Conservation (phyloP, 805 yeast genomes). For the Yarrowia sp. region DNA sequence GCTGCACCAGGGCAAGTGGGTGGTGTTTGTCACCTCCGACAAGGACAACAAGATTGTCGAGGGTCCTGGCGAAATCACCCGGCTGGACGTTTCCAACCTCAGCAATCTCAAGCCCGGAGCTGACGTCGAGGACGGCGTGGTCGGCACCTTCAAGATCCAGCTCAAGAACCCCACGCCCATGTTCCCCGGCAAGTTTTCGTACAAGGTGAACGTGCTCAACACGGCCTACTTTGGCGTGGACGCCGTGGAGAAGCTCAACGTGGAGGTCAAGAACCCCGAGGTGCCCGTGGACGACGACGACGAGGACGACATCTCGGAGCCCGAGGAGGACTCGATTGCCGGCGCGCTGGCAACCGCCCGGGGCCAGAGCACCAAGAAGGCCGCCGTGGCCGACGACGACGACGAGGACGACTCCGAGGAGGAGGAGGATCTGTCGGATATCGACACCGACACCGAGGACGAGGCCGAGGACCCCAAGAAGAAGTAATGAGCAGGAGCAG, state of each 20-base stretch:
- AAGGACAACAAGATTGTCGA: conserved; percentile 83
- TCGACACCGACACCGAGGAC: conserved; percentile 70
- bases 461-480: conserved; percentile 50
- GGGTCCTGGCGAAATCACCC: conserved; percentile 61
- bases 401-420: conserved; percentile 56
- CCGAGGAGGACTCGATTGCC: conserved; percentile 76
- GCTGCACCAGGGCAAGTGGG: conserved; percentile 61
- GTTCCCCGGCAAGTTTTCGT: conserved; percentile 66
- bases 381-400: conserved; percentile 47
- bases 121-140: conserved; percentile 52
- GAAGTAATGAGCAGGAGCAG: conserved; percentile 13
- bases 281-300: conserved; percentile 50
- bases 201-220: conserved; percentile 73
- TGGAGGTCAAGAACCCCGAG: conserved; percentile 68
- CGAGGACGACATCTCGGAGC: conserved; percentile 67
- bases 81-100: conserved; percentile 64
- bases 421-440: conserved; percentile 57
- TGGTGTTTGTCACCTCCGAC: conserved; percentile 71
- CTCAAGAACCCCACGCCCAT: conserved; percentile 81
- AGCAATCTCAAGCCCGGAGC: conserved; percentile 58
- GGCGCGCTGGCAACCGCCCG: conserved; percentile 75
- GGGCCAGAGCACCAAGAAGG: conserved; percentile 63
- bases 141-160: conserved; percentile 80
- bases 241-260: conserved; percentile 68
- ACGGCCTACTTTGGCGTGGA: conserved; percentile 85